These are phyloP conservation scores for Rhinocladiella mackenziei DNA, from an alignment of 2,329 filamentous ascomycete species.

Conservation along the genomic window DNA sequence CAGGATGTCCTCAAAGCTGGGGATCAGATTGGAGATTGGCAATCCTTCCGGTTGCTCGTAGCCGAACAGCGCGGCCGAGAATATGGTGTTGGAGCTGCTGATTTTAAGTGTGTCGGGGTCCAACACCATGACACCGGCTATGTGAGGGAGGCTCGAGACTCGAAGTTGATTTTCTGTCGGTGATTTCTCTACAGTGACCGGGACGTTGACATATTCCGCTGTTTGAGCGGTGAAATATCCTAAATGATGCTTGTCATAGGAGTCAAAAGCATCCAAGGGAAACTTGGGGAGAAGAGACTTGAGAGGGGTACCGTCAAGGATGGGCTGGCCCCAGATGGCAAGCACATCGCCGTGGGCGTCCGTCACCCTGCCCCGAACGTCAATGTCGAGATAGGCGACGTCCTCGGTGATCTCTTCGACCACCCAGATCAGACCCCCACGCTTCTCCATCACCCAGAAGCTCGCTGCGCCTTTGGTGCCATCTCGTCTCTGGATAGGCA, in stretches of 20 bases:
- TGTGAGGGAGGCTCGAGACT: constrained; percentile 92
- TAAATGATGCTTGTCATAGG: constrained; percentile 43
- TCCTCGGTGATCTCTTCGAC: constrained; percentile 97
- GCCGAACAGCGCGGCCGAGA: constrained; percentile 87
- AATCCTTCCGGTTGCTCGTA: constrained; percentile 78
- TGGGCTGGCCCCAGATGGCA: constrained; percentile 72
- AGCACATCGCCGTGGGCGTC: constrained; percentile 70
- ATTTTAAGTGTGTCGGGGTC: constrained; percentile 74
- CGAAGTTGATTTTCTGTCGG: constrained; percentile 67
- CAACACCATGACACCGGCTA: constrained; percentile 92
- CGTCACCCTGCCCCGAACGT: constrained; percentile 70
- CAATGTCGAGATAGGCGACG: constrained; percentile 70
- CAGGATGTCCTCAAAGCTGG: constrained; percentile 80
- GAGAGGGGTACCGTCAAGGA: constrained; percentile 67
- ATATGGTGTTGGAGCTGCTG: constrained; percentile 90
- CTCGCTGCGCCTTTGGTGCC: constrained; percentile 88
- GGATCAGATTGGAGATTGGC: constrained; percentile 74
- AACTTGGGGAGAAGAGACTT: constrained; percentile 75
- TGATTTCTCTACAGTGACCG: constrained; percentile 73
- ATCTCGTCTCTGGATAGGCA: constrained; percentile 94
- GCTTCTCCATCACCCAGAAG: constrained; percentile 98
- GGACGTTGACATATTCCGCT: constrained; percentile 72
- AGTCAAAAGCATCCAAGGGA: constrained; percentile 57
- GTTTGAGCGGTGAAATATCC: constrained; percentile 84
- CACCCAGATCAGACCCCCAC: constrained; percentile 91